Evolutionary conservation across 2,329 filamentous ascomycete genomes (phyloP).

Genomic region (Dryadomyces sulphureus): DNA sequence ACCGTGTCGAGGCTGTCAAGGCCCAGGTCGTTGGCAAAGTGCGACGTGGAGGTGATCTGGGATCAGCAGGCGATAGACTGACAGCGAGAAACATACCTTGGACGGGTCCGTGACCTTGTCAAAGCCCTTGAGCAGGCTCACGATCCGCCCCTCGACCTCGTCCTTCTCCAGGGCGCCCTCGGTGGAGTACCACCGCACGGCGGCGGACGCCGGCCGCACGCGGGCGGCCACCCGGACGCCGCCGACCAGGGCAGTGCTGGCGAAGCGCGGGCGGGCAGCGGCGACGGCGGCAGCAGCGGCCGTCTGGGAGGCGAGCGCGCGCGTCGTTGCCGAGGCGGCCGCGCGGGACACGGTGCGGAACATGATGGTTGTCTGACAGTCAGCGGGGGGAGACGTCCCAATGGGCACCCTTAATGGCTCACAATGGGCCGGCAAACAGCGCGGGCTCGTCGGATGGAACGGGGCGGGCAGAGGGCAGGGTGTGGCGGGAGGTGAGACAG

Average conservation of each 20-base stretch:
- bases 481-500: not conserved
- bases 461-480: not conserved
- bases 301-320: not conserved
- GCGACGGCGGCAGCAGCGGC: not conserved
- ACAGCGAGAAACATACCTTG: conserved; percentile 35
- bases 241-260: conserved; percentile 12
- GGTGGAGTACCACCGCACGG: conserved; percentile 76
- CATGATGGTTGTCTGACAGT: conserved; percentile 36
- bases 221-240: conserved; percentile 18
- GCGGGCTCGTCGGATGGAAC: too few species aligned
- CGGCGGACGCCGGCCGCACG: conserved; percentile 28
- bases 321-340: conserved; percentile 24
- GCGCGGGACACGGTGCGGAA: conserved; percentile 50
- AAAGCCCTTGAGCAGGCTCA: conserved; percentile 86
- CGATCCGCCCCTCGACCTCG: conserved; percentile 83
- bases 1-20: conserved; percentile 96
- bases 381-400: not conserved
- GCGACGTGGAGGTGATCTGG: conserved; percentile 68
- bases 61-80: not conserved
- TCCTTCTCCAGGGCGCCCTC: conserved; percentile 46
- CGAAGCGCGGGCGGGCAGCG: not conserved
- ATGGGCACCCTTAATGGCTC: too few species aligned
- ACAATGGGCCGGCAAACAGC: too few species aligned
- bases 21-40: conserved; percentile 95
- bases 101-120: conserved; percentile 73